These are phyloP conservation scores for Penicillium sp. DNA, from an alignment of 2,329 filamentous ascomycete species.

Conservation along the genomic window DNA sequence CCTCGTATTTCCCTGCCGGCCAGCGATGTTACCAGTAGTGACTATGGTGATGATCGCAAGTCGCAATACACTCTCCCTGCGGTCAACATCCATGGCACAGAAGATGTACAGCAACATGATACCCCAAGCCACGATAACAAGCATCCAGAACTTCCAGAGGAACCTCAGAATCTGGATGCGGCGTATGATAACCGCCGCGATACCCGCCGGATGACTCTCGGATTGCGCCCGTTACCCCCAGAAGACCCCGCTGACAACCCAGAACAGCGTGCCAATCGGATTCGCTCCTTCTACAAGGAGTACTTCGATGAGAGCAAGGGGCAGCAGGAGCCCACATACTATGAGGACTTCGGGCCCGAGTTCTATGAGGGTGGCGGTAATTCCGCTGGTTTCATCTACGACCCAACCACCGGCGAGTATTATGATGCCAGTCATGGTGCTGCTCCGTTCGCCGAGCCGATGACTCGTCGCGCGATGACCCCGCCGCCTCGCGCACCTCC, in stretches of 20 bases:
- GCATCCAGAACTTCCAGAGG: slow-evolving; percentile 26
- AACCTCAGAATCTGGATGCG: slow-evolving; percentile 25
- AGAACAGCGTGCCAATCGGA: slow-evolving; percentile 90
- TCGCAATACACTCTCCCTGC: slow-evolving; percentile 47
- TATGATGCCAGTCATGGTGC: slow-evolving; percentile 24
- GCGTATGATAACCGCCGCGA: slow-evolving; percentile 38
- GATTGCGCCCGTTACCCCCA: slow-evolving; percentile 80
- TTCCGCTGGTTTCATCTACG: slow-evolving; percentile 55
- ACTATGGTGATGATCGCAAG: slow-evolving; percentile 57
- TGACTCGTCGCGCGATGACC: slow-evolving; percentile 90
- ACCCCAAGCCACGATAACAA: slow-evolving; percentile 14
- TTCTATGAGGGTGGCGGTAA: slow-evolving; percentile 61
- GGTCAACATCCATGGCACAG: slow-evolving; percentile 31
- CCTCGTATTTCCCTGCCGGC: slow-evolving; percentile 43
- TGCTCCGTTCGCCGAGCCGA: slow-evolving; percentile 76
- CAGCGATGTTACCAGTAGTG: slow-evolving; percentile 53
- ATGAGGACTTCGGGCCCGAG: slow-evolving; percentile 72
- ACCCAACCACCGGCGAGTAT: slow-evolving; percentile 43
- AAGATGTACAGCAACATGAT: slow-evolving; percentile 22
- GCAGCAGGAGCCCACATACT: slow-evolving; percentile 55
- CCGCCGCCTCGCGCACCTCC: slow-evolving; percentile 74
- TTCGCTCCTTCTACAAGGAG: slow-evolving; percentile 98
- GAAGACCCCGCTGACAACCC: slow-evolving; percentile 86
- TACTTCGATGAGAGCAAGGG: slow-evolving; percentile 87
- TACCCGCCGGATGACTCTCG: slow-evolving; percentile 57